Base-by-base conservation (phyloP, 495 filamentous ascomycete genomes). In the Aspergillus steynii region DNA sequence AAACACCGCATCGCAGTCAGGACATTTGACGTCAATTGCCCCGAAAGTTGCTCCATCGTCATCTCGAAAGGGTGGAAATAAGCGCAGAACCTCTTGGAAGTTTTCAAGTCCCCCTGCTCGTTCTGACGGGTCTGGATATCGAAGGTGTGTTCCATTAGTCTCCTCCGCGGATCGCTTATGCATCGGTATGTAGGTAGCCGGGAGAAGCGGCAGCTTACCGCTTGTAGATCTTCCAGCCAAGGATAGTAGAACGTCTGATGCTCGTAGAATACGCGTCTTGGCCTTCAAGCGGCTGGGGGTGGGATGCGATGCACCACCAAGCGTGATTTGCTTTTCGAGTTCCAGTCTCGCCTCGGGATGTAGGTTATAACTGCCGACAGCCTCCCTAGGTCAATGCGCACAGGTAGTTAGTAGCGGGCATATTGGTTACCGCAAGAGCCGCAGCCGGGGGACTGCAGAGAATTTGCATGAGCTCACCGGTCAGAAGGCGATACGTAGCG, bases 1-100 rank as follows among this genome's bases (percentile, higher is more conserved):
- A 54, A 70, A 74, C 4, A 70, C 61, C 1, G 69, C 71, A 50
- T 71, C 67, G 56, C 71, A 74, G 53, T 74, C 71, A 4, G 65
- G 61, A 51, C 71, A 74, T 54, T 63, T 58, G 34, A 65, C 61
- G 50, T 74, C 65, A 42, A 67, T 58, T 15, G 64, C 64, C 56
- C 68, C 69, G 1, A 68, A 56, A 4, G 34, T 61, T 25, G 62
- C 49, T 4, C 56, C 64, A 46, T 74, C 71, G 29, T 70, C 66
- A 59, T 71, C 68, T 20, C 61, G 65, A 58, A 67, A 66, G 1
- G 69, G 69, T 3, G 71, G 71, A 20, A 70, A 74, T 3, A 68
- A 55, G 26, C 69, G 67, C 20, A 74, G 50, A n/a, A 58, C 67
- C 57, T 74, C 67, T 29, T 71, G 64, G 26, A 67, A 70, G 49